Evolutionary conservation across 306 rosid genomes (phyloP).

Genomic region (Betula pendula): DNA sequence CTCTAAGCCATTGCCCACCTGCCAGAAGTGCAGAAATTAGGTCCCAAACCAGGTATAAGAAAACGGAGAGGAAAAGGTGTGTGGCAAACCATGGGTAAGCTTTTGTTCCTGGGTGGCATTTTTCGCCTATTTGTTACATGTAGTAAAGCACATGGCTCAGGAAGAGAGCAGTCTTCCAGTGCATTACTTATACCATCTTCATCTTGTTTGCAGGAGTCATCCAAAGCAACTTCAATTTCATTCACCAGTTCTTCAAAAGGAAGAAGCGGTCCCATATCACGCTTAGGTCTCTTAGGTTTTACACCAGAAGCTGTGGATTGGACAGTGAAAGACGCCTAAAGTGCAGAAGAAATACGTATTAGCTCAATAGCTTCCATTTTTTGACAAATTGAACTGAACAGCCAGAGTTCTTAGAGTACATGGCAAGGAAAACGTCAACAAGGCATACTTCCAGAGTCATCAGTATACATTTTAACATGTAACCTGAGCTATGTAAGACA

Average conservation of each 20-base stretch:
- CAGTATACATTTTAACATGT: not conserved
- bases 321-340: slow-evolving; percentile 49
- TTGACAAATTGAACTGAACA: not conserved
- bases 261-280: slow-evolving; percentile 72
- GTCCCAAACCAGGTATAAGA: slow-evolving; percentile 20
- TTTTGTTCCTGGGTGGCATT: slow-evolving; percentile 57
- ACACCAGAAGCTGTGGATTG: slow-evolving; percentile 51
- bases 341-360: slow-evolving; percentile 17
- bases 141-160: slow-evolving; percentile 65
- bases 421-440: not conserved
- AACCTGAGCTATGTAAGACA: not conserved
- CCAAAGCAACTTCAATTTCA: slow-evolving; percentile 44
- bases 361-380: not conserved
- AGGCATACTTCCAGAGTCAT: not conserved
- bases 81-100: slow-evolving; percentile 57
- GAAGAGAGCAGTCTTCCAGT: slow-evolving; percentile 45
- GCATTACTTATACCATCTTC: slow-evolving; percentile 39
- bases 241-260: slow-evolving; percentile 68
- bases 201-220: slow-evolving; percentile 41
- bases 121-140: slow-evolving; percentile 85
- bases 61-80: slow-evolving; percentile 25
- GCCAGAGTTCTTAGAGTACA: not conserved
- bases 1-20: slow-evolving; percentile 57
- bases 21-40: slow-evolving; percentile 42
- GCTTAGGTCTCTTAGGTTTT: slow-evolving; percentile 40